These are phyloP conservation scores for Heterobasidion parviporum DNA, from an alignment of 1,284 basidiomycete genomes.

Conservation along the genomic window DNA sequence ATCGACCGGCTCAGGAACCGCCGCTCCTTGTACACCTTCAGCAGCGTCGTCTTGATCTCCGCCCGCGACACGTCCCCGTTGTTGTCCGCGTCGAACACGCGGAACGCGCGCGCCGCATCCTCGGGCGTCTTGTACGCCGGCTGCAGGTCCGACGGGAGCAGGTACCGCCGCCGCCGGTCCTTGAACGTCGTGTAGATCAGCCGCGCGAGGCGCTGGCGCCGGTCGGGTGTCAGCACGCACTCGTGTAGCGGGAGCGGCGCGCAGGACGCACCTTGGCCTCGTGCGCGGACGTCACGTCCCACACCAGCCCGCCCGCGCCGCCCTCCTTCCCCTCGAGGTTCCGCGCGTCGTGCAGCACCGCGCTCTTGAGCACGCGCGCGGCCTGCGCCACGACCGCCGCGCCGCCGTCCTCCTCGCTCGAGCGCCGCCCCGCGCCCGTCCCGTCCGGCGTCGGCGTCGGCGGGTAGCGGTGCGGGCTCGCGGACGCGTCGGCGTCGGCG, in stretches of 20 bases:
- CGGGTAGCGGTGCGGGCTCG: constrained; percentile 29
- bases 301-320: constrained; percentile 31
- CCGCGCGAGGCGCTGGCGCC: constrained; percentile 56
- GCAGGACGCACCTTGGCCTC: constrained; percentile 54
- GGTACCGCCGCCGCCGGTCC: constrained; percentile 45
- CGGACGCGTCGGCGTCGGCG: background rate
- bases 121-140: constrained; percentile 55
- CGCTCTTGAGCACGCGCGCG: constrained; percentile 57
- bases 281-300: constrained; percentile 45
- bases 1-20: constrained; percentile 63
- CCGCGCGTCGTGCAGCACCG: constrained; percentile 65
- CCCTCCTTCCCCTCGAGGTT: constrained; percentile 46
- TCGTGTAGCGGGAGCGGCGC: background rate
- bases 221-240: constrained; percentile 11
- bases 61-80: constrained; percentile 74
- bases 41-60: constrained; percentile 66
- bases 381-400: constrained; percentile 38
- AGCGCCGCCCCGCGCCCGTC: constrained; percentile 1
- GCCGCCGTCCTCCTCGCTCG: constrained; percentile 13
- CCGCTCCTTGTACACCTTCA: constrained; percentile 72
- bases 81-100: constrained; percentile 67
- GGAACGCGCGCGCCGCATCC: constrained; percentile 60
- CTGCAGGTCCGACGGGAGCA: constrained; percentile 62
- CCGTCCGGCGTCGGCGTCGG: constrained; percentile 17
- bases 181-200: constrained; percentile 61